Conservation (phyloP, 306 rosid genomes). For the Trichosanthes truncata region DNA sequence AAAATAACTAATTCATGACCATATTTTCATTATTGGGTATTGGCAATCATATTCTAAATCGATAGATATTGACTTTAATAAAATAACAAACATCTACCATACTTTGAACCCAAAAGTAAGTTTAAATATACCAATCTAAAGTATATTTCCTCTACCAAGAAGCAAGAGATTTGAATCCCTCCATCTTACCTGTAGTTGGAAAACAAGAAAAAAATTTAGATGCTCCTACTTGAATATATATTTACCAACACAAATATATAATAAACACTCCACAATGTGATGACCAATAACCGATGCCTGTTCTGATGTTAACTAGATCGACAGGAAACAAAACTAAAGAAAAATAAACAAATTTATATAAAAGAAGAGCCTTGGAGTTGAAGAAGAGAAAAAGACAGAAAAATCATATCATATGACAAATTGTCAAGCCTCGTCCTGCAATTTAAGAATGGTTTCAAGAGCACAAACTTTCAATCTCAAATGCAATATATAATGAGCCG, state of each 20-base stretch:
- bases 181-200: no score
- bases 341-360: not conserved
- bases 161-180: no score
- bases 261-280: not conserved
- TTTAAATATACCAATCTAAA: no score
- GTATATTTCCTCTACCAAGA: no score
- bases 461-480: slow-evolving; percentile 9
- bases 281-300: not conserved
- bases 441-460: not conserved
- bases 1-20: no score
- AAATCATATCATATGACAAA: not conserved
- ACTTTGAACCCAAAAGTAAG: no score
- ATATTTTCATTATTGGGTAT: no score
- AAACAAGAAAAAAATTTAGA: no score
- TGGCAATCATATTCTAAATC: no score
- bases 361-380: not conserved
- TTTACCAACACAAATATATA: not conserved
- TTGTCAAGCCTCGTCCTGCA: not conserved
- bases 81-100: no score
- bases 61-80: no score
- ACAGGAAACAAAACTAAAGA: not conserved
- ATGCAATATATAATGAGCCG: slow-evolving; percentile 1
- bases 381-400: not conserved
- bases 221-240: not conserved
- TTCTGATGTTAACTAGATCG: not conserved